phyloP scores from a whole-genome alignment of 495 filamentous ascomycete genomes.

The Penicillium longicatenatum region DNA sequence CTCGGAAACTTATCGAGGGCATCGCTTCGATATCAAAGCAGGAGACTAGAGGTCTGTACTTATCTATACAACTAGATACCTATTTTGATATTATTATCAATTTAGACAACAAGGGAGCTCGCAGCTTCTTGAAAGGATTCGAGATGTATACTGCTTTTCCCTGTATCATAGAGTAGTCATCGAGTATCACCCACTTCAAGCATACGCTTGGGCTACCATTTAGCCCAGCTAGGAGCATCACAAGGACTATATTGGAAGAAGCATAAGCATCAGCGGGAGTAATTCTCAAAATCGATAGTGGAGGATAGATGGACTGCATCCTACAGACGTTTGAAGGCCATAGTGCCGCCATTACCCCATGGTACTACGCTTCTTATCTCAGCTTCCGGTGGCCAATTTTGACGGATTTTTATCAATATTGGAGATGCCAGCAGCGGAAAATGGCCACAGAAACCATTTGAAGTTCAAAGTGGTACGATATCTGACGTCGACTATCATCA shows the following conservation, averaged over 20 bases:
- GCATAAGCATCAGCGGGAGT: not conserved
- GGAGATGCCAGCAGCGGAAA: slow-evolving; percentile 1
- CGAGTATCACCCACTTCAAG: not conserved
- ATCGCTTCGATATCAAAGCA: slow-evolving; percentile 21
- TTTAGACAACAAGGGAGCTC: not conserved
- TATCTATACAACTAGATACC: not conserved
- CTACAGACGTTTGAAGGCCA: slow-evolving; percentile 1
- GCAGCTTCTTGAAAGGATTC: not conserved
- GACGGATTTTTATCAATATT: not conserved
- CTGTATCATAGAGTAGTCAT: not conserved
- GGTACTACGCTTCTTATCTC: not conserved
- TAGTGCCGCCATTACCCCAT: not conserved
- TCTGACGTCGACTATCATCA: not conserved
- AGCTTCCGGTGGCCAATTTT: not conserved
- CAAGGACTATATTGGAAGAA: too few relatives aligned
- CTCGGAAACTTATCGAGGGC: slow-evolving; percentile 28
- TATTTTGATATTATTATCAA: not conserved
- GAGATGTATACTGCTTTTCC: not conserved
- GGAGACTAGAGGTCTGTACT: slow-evolving; percentile 14
- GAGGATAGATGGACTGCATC: not conserved
- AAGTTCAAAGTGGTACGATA: not conserved
- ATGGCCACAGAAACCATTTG: not conserved
- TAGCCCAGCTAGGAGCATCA: not conserved
- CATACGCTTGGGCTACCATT: not conserved
- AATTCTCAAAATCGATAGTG: not conserved